A percentile compares a stretch with the other conserved stretches of the same genome.
Evolutionary conservation across 1,139 yeast genomes (phyloP).

Genomic region (Yamadazyma sp.): DNA sequence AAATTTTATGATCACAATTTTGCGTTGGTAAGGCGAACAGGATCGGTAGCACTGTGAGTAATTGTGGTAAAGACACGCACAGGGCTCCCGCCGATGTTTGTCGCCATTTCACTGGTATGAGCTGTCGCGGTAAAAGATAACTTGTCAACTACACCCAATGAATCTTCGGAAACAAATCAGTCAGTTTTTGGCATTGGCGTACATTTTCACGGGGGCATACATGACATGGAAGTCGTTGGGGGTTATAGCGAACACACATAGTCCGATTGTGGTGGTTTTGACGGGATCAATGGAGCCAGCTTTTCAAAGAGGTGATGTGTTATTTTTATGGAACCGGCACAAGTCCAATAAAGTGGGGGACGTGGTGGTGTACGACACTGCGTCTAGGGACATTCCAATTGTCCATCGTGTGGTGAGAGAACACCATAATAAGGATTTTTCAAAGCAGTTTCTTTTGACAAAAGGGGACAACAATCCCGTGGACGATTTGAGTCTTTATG

Average conservation of each 20-base stretch:
- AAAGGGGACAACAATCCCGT: slow-evolving; percentile 96
- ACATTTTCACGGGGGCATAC: slow-evolving; percentile 84
- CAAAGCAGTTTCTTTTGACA: slow-evolving; percentile 75
- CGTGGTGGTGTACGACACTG: slow-evolving; percentile 89
- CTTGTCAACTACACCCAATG: slow-evolving; percentile 22
- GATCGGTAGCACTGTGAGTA: too few relatives aligned
- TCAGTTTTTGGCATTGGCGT: slow-evolving; percentile 68
- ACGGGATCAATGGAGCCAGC: slow-evolving; percentile 99
- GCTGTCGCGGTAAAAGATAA: too few relatives aligned
- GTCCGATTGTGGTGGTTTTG: slow-evolving; percentile 94
- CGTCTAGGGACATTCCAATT: slow-evolving; percentile 82
- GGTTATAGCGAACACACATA: slow-evolving; percentile 75
- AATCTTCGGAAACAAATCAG: slow-evolving; percentile 47
- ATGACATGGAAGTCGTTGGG: slow-evolving; percentile 89
- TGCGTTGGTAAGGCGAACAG: slow-evolving; percentile 3
- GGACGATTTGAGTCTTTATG: slow-evolving; percentile 86
- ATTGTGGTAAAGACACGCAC: not conserved
- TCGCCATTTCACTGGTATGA: too few relatives aligned
- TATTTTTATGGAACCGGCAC: slow-evolving; percentile 88
- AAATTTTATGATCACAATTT: slow-evolving; percentile 4
- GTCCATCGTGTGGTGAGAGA: slow-evolving; percentile 93
- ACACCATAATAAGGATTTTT: slow-evolving; percentile 47
- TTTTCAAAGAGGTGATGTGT: slow-evolving; percentile 94
- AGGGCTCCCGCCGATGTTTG: not conserved
- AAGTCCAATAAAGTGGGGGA: slow-evolving; percentile 78